Evolutionary conservation across 352 stramenopile genomes (phyloP).

Genomic region (Globisporangium apiculatum): DNA sequence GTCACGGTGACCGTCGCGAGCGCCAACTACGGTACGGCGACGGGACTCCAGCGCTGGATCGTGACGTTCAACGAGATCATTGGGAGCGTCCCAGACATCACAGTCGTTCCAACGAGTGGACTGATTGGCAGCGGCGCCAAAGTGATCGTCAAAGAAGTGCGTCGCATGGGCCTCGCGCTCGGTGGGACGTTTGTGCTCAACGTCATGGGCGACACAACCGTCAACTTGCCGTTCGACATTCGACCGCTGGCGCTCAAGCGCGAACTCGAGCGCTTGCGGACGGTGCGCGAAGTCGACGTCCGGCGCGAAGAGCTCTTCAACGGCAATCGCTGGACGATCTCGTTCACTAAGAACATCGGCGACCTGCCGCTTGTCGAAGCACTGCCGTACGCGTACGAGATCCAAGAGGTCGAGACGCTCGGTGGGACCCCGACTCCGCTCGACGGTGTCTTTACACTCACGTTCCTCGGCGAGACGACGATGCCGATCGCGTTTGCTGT

Average conservation of each 20-base stretch:
- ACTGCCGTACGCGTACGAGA: slow-evolving; percentile 87
- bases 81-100: slow-evolving; percentile 82
- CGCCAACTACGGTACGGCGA: slow-evolving; percentile 37
- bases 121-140: slow-evolving; percentile 53
- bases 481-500: slow-evolving; percentile 82
- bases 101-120: slow-evolving; percentile 37
- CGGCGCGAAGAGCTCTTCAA: slow-evolving; percentile 62
- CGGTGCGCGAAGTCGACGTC: slow-evolving; percentile 64
- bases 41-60: slow-evolving; percentile 57
- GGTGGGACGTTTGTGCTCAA: slow-evolving; percentile 91
- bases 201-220: slow-evolving; percentile 88
- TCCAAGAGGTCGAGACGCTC: slow-evolving; percentile 88
- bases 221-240: slow-evolving; percentile 90
- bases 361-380: slow-evolving; percentile 89
- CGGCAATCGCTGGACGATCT: slow-evolving; percentile 92
- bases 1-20: slow-evolving; percentile 54
- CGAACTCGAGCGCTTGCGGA: slow-evolving; percentile 66
- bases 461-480: slow-evolving; percentile 76
- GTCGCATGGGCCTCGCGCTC: slow-evolving; percentile 72
- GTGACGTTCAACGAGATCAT: slow-evolving; percentile 93
- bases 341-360: slow-evolving; percentile 94
- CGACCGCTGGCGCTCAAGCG: slow-evolving; percentile 78
- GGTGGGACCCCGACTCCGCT: slow-evolving; percentile 92
- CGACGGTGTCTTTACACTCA: slow-evolving; percentile 84
- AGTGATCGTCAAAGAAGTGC: slow-evolving; percentile 65